These are phyloP conservation scores for Rosa persica DNA, from an alignment of 306 rosid genomes.

Conservation along the genomic window DNA sequence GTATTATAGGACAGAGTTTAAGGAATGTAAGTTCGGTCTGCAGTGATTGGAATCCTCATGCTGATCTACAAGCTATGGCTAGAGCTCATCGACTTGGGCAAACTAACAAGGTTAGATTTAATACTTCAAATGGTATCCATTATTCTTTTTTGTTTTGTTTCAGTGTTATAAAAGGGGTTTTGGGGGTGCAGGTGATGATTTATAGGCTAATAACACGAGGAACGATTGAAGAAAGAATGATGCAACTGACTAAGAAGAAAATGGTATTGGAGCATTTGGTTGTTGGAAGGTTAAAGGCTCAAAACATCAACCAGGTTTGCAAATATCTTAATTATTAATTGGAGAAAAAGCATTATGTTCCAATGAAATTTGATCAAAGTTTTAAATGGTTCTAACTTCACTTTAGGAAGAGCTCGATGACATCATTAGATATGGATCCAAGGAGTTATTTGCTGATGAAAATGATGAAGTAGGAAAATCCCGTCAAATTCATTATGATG, in stretches of 20 bases:
- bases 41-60: conserved; percentile 99
- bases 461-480: conserved; percentile 93
- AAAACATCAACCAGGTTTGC: conserved; percentile 91
- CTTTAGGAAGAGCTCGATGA: conserved; percentile 94
- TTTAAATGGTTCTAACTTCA: conserved; percentile 23
- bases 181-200: conserved; percentile 79
- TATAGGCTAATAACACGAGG: conserved; percentile 93
- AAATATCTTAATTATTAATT: not conserved
- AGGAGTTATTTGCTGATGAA: conserved; percentile 96
- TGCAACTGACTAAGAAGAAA: conserved; percentile 99
- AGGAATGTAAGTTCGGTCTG: conserved; percentile 28
- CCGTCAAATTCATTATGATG: conserved; percentile 97
- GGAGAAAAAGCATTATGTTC: conserved; percentile 2
- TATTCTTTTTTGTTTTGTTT: conserved; percentile 2
- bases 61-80: conserved; percentile 99
- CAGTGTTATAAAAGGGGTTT: conserved; percentile 24
- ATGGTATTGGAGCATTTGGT: conserved; percentile 98
- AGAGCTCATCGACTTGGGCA: conserved; percentile 99
- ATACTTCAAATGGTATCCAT: conserved; percentile 22
- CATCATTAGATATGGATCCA: conserved; percentile 92
- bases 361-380: conserved; percentile 30
- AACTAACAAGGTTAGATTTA: conserved; percentile 76
- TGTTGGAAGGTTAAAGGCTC: conserved; percentile 94
- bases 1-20: conserved; percentile 2
- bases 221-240: conserved; percentile 98